These are phyloP conservation scores for Alternaria novae-zelandiae DNA, from an alignment of 2,329 filamentous ascomycete species.

Conservation along the genomic window DNA sequence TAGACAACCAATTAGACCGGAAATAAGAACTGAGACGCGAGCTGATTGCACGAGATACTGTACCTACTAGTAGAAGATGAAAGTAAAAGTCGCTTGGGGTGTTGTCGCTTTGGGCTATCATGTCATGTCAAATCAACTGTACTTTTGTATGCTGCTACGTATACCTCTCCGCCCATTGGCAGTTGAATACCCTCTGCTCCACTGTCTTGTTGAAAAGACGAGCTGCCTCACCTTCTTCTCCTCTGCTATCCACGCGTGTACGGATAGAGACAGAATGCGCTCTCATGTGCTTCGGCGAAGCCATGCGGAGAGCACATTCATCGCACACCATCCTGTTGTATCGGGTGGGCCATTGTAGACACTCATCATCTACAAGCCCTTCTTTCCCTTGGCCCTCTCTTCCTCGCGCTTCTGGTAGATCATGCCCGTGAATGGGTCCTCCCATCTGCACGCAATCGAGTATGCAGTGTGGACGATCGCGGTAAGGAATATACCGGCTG, in stretches of 20 bases:
- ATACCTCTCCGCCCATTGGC: slow-evolving; percentile 7
- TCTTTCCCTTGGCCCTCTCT: slow-evolving; percentile 52
- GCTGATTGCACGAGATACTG: neutral
- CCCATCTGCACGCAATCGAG: slow-evolving; percentile 78
- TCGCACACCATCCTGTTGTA: neutral
- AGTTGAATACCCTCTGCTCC: slow-evolving; percentile 16
- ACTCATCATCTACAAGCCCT: slow-evolving; percentile 26
- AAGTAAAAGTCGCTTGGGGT: slow-evolving; percentile 12
- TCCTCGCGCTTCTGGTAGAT: slow-evolving; percentile 88
- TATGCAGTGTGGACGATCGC: slow-evolving; percentile 79
- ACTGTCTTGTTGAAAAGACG: slow-evolving; percentile 15
- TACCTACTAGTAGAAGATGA: neutral
- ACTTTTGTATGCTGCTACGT: slow-evolving; percentile 15
- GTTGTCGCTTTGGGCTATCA: slow-evolving; percentile 24
- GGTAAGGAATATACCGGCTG: slow-evolving; percentile 81
- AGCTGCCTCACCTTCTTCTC: slow-evolving; percentile 2
- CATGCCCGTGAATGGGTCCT: slow-evolving; percentile 91
- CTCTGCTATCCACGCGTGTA: neutral
- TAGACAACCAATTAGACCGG: neutral
- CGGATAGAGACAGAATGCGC: neutral
- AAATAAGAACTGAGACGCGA: neutral
- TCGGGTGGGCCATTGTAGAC: neutral
- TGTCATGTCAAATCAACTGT: slow-evolving; percentile 15
- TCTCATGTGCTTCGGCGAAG: neutral
- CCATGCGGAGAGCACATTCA: neutral